phyloP scores from a whole-genome alignment of 768 basidiomycete genomes.

The Wakefieldia striispora region DNA sequence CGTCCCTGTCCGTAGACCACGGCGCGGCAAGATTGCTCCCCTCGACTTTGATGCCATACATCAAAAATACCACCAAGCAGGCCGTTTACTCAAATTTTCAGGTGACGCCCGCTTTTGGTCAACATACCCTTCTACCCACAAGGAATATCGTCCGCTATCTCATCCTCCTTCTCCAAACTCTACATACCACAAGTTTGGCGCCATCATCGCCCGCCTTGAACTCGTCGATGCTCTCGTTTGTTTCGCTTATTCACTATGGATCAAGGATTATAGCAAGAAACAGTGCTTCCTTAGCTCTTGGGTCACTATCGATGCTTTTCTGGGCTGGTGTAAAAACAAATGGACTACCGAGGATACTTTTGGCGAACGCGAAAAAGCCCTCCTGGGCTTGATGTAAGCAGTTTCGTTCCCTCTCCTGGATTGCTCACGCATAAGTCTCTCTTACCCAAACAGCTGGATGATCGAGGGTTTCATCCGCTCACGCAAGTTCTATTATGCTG shows the following conservation, averaged over 20 bases:
- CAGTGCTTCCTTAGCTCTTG: conserved; percentile 61
- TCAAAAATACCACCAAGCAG: conserved; percentile 66
- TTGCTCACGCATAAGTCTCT: conserved; percentile 24
- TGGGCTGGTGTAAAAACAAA: conserved; percentile 71
- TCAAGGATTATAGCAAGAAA: conserved; percentile 59
- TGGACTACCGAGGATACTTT: conserved; percentile 48
- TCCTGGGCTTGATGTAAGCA: conserved; percentile 79
- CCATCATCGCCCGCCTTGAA: conserved; percentile 74
- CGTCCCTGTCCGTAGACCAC: conserved; percentile 66
- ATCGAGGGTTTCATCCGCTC: conserved; percentile 72
- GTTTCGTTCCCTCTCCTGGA: conserved; percentile 12
- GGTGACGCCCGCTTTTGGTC: conserved; percentile 79
- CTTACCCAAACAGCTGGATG: conserved; percentile 56
- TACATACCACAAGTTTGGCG: conserved; percentile 71
- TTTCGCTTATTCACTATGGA: conserved; percentile 84
- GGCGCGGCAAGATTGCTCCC: conserved; percentile 50
- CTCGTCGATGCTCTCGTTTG: conserved; percentile 79
- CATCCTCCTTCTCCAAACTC: conserved; percentile 66
- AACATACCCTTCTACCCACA: conserved; percentile 61
- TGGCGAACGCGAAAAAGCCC: conserved; percentile 53
- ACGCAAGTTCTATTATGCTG: conserved; percentile 46
- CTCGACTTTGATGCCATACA: conserved; percentile 60
- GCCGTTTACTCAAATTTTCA: conserved; percentile 79
- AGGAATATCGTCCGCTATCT: conserved; percentile 59
- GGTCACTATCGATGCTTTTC: conserved; percentile 65